phyloP scores from a whole-genome alignment of 1,139 yeast species.

The Pichia cactophila region DNA sequence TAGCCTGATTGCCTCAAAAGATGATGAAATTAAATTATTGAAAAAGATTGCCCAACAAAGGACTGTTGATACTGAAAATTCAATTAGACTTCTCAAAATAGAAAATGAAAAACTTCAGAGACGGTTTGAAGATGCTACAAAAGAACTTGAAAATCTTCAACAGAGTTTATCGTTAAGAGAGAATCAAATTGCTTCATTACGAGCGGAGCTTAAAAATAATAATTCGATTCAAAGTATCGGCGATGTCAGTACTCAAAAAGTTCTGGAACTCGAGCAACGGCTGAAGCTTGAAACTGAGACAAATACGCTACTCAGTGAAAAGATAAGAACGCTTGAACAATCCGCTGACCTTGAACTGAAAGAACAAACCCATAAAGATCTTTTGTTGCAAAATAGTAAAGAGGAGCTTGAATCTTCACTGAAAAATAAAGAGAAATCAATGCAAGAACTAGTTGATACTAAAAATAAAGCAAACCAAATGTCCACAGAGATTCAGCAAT shows the following conservation, averaged over 20 bases:
- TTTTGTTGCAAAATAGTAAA: not conserved
- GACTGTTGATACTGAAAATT: not conserved
- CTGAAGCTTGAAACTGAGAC: not conserved
- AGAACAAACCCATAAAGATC: too few relatives aligned
- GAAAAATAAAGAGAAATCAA: too few relatives aligned
- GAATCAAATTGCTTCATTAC: not conserved
- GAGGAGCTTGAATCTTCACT: not conserved
- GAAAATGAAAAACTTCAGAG: not conserved
- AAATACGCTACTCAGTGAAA: not conserved
- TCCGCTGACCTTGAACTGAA: not conserved
- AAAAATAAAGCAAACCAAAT: not conserved
- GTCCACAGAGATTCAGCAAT: not conserved
- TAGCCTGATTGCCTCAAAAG: not conserved
- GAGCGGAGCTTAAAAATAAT: too few relatives aligned
- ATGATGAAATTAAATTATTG: not conserved
- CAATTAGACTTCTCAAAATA: not conserved
- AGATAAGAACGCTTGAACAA: not conserved
- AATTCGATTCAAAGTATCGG: not conserved
- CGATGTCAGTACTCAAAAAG: too few relatives aligned
- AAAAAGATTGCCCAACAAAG: not conserved
- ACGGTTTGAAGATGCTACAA: not conserved
- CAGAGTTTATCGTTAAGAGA: not conserved
- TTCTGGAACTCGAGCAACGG: not conserved
- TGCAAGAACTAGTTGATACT: not conserved
- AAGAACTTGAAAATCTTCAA: not conserved